These are phyloP conservation scores for Zygosaccharomyces gambellarensis DNA, from an alignment of 805 yeast species.

Conservation along the genomic window DNA sequence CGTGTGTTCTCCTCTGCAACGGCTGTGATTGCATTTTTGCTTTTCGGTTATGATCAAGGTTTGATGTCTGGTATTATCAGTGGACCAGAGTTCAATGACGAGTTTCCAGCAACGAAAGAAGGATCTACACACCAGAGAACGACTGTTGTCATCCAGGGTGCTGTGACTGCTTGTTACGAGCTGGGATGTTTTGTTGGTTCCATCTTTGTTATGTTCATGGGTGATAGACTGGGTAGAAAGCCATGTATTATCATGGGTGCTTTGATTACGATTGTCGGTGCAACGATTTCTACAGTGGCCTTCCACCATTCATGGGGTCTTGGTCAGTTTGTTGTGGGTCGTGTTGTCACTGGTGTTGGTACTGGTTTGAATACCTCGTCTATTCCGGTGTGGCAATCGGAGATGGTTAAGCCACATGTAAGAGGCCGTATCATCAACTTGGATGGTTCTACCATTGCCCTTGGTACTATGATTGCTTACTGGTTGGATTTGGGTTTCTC, in stretches of 20 bases:
- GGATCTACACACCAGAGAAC: conserved; percentile 34
- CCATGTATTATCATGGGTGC: conserved; percentile 55
- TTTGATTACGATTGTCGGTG: conserved; percentile 53
- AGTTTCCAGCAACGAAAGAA: conserved; percentile 50
- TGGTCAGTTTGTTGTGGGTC: conserved; percentile 68
- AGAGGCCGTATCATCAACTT: conserved; percentile 70
- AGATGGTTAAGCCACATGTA: conserved; percentile 36
- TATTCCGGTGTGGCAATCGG: conserved; percentile 64
- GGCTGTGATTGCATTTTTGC: conserved; percentile 58
- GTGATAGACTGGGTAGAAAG: conserved; percentile 65
- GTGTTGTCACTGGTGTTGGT: conserved; percentile 65
- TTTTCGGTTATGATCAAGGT: conserved; percentile 80
- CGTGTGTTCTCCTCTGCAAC: conserved; percentile 48
- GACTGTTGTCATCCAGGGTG: conserved; percentile 63
- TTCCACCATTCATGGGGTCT: conserved; percentile 51
- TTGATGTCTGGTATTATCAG: conserved; percentile 62
- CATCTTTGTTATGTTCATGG: conserved; percentile 52
- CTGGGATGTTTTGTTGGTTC: conserved; percentile 77
- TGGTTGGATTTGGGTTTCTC: conserved; percentile 61
- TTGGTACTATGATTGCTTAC: conserved; percentile 73
- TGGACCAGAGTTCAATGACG: conserved; percentile 58
- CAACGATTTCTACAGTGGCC: conserved; percentile 52
- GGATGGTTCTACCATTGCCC: conserved; percentile 65
- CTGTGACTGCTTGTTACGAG: conserved; percentile 63
- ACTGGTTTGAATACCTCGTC: conserved; percentile 74